Base-by-base conservation (phyloP, 73 alveolate species). In the Stentor roeselii region DNA sequence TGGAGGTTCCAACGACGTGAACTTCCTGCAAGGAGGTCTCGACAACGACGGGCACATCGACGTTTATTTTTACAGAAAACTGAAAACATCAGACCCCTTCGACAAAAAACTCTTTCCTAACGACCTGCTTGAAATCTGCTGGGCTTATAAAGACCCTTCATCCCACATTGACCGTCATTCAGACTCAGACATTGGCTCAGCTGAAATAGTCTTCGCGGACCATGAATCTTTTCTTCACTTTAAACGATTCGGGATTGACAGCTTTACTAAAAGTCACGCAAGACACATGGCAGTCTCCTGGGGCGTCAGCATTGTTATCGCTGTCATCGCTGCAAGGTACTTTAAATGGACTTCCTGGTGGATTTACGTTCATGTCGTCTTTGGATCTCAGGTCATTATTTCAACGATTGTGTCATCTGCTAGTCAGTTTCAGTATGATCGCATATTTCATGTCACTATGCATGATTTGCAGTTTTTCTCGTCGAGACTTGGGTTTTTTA, bases 291-390 rank as follows among this genome's bases (percentile, higher is more conserved):
- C 80, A 2, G 80, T 32, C 1, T 67, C 21, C 34, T 67, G 80
- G 80, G 41, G n/a, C 14, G 37, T 67, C 34, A 2, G 21, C 11
- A 32, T 32, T 67, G 27, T 32, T 0, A 67, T 67, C 11, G n/a
- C 80, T 21, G 37, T 34, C 21, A 67, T 67, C 27, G 37, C 37
- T 2, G 80, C 80, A 67, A 67, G 80, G 2, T 67, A 67, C 34
- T 67, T 21, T 32, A 67, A 67, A 32, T 32, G 37, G 2, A 21
- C 37, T 67, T 0, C 42, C 11, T 67, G 80, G 2, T 67, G 80
- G 42, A 27, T 21, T 30, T 34, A 14, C 41, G 11, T n/a, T 2
- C 80, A 67, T 32, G 41, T 67, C 34, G 21, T 67, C 34, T 21
- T 21, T n/a, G 11, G 21, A 11, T 14, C 27, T 67, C 11, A 27